phyloP scores from a whole-genome alignment of 2,329 filamentous ascomycete genomes.

The Rosellinia necatrix region DNA sequence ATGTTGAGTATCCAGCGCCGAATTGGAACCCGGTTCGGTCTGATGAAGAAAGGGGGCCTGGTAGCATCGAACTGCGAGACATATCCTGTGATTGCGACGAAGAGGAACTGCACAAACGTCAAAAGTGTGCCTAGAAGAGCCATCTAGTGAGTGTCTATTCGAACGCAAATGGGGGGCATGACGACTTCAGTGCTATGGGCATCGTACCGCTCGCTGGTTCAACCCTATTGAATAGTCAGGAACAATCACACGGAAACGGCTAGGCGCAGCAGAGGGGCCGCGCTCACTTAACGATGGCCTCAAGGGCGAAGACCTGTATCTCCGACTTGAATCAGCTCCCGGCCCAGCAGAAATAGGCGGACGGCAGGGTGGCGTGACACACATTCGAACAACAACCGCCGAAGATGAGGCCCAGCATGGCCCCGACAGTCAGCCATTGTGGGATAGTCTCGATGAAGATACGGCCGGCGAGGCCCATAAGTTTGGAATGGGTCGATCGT shows the following conservation, averaged over 20 bases:
- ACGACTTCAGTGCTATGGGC: conserved; percentile 14
- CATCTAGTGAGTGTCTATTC: conserved; percentile 27
- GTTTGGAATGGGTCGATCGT: conserved; percentile 53
- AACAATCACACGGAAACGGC: conserved; percentile 22
- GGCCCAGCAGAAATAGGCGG: not conserved
- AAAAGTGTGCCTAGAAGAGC: conserved; percentile 70
- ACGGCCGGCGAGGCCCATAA: conserved; percentile 55
- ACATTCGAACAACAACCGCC: conserved; percentile 95
- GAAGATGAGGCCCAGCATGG: conserved; percentile 86
- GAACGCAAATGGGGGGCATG: conserved; percentile 3
- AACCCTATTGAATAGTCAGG: conserved; percentile 57
- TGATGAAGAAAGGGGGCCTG: conserved; percentile 72
- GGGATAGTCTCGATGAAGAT: conserved; percentile 64
- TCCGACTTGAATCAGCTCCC: conserved; percentile 34
- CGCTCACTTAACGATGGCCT: conserved; percentile 89
- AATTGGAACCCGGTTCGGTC: conserved; percentile 79
- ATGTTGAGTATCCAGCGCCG: conserved; percentile 88
- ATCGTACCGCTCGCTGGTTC: conserved; percentile 78
- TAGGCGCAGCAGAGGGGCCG: conserved; percentile 22
- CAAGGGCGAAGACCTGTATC: conserved; percentile 85
- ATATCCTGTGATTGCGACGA: conserved; percentile 79
- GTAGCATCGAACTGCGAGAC: conserved; percentile 73
- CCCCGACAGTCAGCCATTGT: conserved; percentile 64
- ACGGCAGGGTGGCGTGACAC: conserved; percentile 23
- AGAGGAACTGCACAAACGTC: conserved; percentile 87